phyloP scores from a whole-genome alignment of 805 yeast genomes.

The Priceomyces haplophilus region DNA sequence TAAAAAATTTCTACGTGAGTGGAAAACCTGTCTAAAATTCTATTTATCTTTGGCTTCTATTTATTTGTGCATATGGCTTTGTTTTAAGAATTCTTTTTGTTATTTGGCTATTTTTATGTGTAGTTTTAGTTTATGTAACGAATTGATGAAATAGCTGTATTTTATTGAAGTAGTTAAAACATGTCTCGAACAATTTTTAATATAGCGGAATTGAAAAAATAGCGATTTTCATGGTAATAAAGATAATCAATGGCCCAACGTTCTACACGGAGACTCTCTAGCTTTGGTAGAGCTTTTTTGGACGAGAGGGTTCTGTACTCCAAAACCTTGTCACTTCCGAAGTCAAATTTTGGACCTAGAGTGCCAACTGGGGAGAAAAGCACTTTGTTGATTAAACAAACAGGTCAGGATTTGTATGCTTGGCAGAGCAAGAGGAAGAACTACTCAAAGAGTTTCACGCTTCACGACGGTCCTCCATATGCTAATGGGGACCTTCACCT shows the following conservation, averaged over 20 bases:
- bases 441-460: slow-evolving; percentile 46
- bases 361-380: slow-evolving; percentile 49
- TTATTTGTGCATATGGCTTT: slow-evolving; percentile 7
- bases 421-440: slow-evolving; percentile 46
- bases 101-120: slow-evolving; percentile 7
- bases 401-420: slow-evolving; percentile 59
- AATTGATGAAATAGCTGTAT: slow-evolving; percentile 9
- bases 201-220: neutral
- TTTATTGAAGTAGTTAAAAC: neutral
- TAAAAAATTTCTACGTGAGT: neutral
- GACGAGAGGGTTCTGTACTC: slow-evolving; percentile 32
- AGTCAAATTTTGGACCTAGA: slow-evolving; percentile 50
- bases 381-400: slow-evolving; percentile 42
- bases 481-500: slow-evolving; percentile 93
- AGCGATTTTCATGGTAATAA: neutral
- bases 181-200: neutral
- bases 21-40: neutral
- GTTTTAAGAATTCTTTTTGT: slow-evolving; percentile 4
- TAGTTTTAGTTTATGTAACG: slow-evolving; percentile 12
- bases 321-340: slow-evolving; percentile 60
- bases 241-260: neutral
- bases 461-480: slow-evolving; percentile 98
- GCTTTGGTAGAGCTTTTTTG: neutral
- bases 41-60: slow-evolving; percentile 3
- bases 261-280: slow-evolving; percentile 1